Conservation (phyloP, 2,329 filamentous ascomycete species). For the Leptographium radiaticola region DNA sequence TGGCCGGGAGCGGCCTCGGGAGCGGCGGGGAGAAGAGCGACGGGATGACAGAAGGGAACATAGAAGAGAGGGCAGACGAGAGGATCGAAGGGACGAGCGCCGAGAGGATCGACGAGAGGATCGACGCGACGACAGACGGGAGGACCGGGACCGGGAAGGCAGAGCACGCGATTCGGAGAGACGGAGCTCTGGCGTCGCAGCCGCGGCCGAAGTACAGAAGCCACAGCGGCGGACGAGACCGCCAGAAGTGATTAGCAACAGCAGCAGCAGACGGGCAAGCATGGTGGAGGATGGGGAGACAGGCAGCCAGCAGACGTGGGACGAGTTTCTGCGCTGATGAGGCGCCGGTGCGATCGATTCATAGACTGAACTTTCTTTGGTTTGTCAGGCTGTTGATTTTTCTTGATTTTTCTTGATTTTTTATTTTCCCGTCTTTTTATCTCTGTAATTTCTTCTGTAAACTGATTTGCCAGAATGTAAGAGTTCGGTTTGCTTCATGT, state of each 20-base stretch:
- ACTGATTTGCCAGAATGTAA: no score
- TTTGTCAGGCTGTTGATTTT: no score
- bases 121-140: not conserved
- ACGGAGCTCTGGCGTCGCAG: no score
- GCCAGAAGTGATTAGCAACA: not conserved
- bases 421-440: no score
- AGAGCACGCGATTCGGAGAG: not conserved
- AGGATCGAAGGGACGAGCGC: not conserved
- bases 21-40: not conserved
- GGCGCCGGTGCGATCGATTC: not conserved
- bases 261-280: not conserved
- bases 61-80: not conserved
- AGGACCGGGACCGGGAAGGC: not conserved
- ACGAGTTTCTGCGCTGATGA: constrained; percentile 4
- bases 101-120: not conserved
- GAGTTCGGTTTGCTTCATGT: no score
- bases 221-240: not conserved
- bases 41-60: no score
- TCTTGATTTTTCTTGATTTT: no score
- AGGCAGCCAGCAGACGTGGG: constrained; percentile 7
- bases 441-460: no score
- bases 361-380: not conserved
- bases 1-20: not conserved
- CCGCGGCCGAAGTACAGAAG: no score
- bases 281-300: not conserved